phyloP scores from a whole-genome alignment of 495 filamentous ascomycete genomes.

The Trichoderma asperelloides region DNA sequence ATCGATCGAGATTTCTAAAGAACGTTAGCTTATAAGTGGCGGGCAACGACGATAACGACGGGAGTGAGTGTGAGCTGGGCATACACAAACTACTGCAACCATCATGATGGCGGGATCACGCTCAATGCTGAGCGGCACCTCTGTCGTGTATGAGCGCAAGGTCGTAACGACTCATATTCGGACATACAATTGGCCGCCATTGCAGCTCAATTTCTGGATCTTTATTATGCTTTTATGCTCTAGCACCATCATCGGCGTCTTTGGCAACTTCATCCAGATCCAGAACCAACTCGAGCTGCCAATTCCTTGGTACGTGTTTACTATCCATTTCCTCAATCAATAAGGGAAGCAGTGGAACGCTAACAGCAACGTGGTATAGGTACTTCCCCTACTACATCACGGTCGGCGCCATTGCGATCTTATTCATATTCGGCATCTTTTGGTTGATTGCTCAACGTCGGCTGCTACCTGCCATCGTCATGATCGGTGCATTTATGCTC shows the following conservation, averaged over 20 bases:
- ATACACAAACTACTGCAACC: not conserved
- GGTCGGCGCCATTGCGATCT: conserved; percentile 55
- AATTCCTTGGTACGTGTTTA: conserved; percentile 67
- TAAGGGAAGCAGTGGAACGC: conserved; percentile 4
- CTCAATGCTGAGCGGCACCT: conserved; percentile 18
- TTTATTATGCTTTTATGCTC: conserved; percentile 75
- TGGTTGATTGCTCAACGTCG: conserved; percentile 67
- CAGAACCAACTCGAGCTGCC: conserved; percentile 62
- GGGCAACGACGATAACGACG: not conserved
- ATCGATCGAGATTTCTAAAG: not conserved
- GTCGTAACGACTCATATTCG: conserved; percentile 39
- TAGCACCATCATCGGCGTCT: conserved; percentile 76
- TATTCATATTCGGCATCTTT: conserved; percentile 65
- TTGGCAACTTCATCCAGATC: conserved; percentile 70
- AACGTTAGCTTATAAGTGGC: not conserved
- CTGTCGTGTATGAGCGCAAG: conserved; percentile 34
- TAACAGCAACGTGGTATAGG: conserved; percentile 40
- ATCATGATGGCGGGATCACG: conserved; percentile 31
- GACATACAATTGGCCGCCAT: conserved; percentile 88
- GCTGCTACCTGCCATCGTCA: conserved; percentile 80
- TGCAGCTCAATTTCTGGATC: conserved; percentile 88
- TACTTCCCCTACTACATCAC: conserved; percentile 90
- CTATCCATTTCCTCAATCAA: conserved; percentile 2
- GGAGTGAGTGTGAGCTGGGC: not conserved
- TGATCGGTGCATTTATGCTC: conserved; percentile 86